A percentile compares a stretch with the other conserved stretches of the same genome.
These are phyloP conservation scores for Zymoseptoria crescenta DNA, from an alignment of 2,329 filamentous ascomycete genomes.

Conservation along the genomic window DNA sequence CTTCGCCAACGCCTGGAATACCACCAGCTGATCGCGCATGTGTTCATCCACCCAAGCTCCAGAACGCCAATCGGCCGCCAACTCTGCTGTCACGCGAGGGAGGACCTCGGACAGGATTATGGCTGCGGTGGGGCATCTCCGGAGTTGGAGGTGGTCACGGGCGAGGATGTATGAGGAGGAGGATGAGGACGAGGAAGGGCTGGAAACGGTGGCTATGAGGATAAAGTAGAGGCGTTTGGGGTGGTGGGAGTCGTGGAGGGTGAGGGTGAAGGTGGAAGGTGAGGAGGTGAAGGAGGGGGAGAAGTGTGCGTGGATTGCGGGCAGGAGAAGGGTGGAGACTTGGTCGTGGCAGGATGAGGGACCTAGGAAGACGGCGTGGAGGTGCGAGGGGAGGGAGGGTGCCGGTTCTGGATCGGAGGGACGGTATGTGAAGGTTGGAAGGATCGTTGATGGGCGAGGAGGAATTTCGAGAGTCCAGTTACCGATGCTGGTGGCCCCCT, in stretches of 20 bases:
- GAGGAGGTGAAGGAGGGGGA: background rate
- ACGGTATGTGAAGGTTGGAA: slow-evolving; percentile 33
- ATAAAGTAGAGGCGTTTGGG: slow-evolving; percentile 43
- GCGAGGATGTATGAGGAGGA: slow-evolving; percentile 41
- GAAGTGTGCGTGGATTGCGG: slow-evolving; percentile 11
- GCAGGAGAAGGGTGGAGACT: slow-evolving; percentile 8
- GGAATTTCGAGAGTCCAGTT: slow-evolving; percentile 43
- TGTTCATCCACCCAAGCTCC: slow-evolving; percentile 47
- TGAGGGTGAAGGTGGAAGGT: slow-evolving; percentile 7
- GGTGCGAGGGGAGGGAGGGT: slow-evolving; percentile 6
- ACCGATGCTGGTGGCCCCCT: slow-evolving; percentile 41
- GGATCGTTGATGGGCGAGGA: slow-evolving; percentile 26
- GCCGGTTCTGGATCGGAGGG: slow-evolving; percentile 16
- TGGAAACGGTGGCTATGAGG: slow-evolving; percentile 41
- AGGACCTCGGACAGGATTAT: slow-evolving; percentile 29
- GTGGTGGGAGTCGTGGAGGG: slow-evolving; percentile 18
- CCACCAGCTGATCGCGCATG: slow-evolving; percentile 51
- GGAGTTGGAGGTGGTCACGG: slow-evolving; percentile 44
- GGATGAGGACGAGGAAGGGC: slow-evolving; percentile 9
- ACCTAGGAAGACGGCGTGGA: slow-evolving; percentile 33
- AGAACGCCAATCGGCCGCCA: slow-evolving; percentile 40
- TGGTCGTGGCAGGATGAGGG: slow-evolving; percentile 28
- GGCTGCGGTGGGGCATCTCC: slow-evolving; percentile 22
- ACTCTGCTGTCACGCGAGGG: slow-evolving; percentile 36
- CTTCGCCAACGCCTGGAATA: slow-evolving; percentile 50